Evolutionary conservation across 768 basidiomycete genomes (phyloP).

Genomic region (Panaeolus papilionaceus): DNA sequence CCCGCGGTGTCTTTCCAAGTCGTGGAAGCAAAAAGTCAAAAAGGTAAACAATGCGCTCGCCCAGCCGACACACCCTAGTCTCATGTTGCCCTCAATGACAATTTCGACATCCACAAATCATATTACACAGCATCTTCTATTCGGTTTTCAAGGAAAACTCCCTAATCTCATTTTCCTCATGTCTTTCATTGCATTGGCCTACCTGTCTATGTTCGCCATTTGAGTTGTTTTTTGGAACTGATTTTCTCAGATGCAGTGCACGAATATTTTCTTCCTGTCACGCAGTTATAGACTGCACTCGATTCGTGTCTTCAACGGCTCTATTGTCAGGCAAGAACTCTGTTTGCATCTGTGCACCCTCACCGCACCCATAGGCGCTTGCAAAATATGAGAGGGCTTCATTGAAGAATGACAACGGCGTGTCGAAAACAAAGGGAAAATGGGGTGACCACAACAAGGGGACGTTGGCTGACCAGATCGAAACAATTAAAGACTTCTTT

Average conservation of each 20-base stretch:
- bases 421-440: constrained; percentile 8
- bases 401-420: neutral
- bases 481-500: constrained; percentile 8
- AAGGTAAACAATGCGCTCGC: constrained; percentile 12
- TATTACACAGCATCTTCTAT: neutral
- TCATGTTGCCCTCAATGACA: constrained; percentile 2
- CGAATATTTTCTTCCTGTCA: neutral
- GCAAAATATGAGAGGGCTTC: neutral
- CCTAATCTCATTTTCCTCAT: neutral
- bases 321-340: neutral
- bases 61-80: constrained; percentile 2
- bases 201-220: neutral
- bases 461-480: constrained; percentile 5
- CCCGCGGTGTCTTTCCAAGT: neutral
- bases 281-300: neutral
- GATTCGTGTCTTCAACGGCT: neutral
- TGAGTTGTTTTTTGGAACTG: neutral
- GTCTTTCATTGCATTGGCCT: neutral
- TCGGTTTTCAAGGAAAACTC: neutral
- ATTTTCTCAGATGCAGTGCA: neutral
- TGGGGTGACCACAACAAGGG: constrained; percentile 1
- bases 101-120: neutral
- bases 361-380: neutral
- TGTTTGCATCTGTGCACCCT: neutral
- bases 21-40: constrained; percentile 10